These are phyloP conservation scores for Tricholoma flavovirens DNA, from an alignment of 768 basidiomycete genomes.

Conservation along the genomic window DNA sequence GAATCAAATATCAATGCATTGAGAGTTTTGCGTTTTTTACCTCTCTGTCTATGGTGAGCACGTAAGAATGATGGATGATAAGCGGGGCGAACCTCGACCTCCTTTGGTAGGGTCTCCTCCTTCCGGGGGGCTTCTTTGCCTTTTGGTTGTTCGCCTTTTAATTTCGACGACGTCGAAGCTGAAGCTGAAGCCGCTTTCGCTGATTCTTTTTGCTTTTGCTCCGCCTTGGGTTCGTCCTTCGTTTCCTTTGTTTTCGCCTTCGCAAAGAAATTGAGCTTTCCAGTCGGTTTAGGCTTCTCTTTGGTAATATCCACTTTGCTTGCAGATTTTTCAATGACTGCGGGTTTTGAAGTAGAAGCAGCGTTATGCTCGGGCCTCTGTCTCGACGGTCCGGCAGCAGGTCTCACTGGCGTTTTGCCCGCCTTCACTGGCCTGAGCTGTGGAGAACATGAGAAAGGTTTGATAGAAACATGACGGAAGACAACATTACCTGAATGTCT, in stretches of 20 bases:
- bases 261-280: conserved; percentile 17
- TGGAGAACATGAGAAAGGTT: not conserved
- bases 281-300: conserved; percentile 13
- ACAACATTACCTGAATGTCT: conserved; percentile 40
- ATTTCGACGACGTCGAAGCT: not conserved
- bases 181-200: too few relatives aligned
- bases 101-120: not conserved
- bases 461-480: not conserved
- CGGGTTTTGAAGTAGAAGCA: conserved; percentile 7
- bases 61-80: not conserved
- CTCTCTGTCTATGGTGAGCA: conserved; percentile 22
- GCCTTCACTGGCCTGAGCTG: conserved; percentile 12
- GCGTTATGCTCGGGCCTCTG: conserved; percentile 14
- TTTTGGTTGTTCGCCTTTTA: conserved; percentile 11
- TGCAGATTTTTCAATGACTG: conserved; percentile 14
- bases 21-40: conserved; percentile 42
- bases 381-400: conserved; percentile 41
- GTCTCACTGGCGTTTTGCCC: conserved; percentile 21
- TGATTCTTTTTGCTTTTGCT: conserved; percentile 12
- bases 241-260: conserved; percentile 14
- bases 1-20: conserved; percentile 22
- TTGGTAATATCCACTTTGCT: too few relatives aligned
- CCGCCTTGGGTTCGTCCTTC: conserved; percentile 1
- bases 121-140: conserved; percentile 4
- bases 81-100: conserved; percentile 7